Conservation (phyloP, 2,329 filamentous ascomycete genomes). For the Shiraia sp. region DNA sequence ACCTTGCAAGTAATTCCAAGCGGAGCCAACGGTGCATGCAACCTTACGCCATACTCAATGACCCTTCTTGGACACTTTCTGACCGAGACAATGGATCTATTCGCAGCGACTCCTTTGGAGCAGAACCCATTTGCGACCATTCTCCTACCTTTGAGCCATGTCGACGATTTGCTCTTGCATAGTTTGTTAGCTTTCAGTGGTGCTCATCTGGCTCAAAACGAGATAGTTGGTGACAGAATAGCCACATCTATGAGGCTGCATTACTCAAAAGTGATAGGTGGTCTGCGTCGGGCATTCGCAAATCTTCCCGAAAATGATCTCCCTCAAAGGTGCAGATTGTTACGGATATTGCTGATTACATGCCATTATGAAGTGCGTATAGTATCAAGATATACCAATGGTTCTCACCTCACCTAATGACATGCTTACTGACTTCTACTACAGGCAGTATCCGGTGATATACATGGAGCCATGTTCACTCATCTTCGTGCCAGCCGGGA, state of each 20-base stretch:
- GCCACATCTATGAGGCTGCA: neutral
- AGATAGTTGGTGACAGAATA: neutral
- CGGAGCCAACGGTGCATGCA: no score
- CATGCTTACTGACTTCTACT: neutral
- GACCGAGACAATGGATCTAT: neutral
- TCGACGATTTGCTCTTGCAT: slow-evolving; percentile 1
- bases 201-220: neutral
- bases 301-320: neutral
- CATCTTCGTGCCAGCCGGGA: neutral
- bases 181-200: neutral
- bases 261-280: neutral
- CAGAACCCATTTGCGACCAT: neutral
- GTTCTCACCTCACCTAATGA: neutral
- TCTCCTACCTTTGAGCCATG: neutral
- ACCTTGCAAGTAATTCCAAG: no score
- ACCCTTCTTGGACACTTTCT: neutral
- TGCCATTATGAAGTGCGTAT: neutral
- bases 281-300: neutral
- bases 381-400: neutral
- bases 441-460: neutral
- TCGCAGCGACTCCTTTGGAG: neutral
- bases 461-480: neutral
- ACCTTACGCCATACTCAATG: neutral
- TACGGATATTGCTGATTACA: neutral
- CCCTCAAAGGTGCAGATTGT: neutral